Percentiles rank a stretch among this genome's conserved stretches.
phyloP scores from a whole-genome alignment of 1,139 yeast species.

The Pneumocystis jirovecii region DNA sequence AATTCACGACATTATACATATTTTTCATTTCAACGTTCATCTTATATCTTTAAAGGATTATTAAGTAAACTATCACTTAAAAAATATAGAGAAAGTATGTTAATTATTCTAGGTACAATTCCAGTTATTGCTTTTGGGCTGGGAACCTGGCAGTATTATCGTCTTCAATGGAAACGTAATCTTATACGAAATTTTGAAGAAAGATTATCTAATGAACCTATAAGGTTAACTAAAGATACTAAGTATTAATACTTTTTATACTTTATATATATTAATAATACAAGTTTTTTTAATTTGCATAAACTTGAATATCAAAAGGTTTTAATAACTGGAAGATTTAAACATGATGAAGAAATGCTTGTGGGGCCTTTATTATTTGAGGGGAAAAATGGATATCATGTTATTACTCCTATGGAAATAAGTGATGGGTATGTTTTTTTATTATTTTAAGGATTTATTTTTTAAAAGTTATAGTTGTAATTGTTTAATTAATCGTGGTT shows the following conservation, averaged over 20 bases:
- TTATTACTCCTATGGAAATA: slow-evolving; percentile 71
- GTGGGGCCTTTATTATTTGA: slow-evolving; percentile 79
- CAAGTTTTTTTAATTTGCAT: slow-evolving; percentile 31
- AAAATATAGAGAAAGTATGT: neutral
- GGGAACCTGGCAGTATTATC: slow-evolving; percentile 85
- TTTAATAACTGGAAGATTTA: slow-evolving; percentile 55
- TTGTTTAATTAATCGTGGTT: slow-evolving; percentile 68
- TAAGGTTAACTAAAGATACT: slow-evolving; percentile 42
- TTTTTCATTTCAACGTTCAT: neutral
- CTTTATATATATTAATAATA: neutral
- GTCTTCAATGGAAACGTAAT: slow-evolving; percentile 80
- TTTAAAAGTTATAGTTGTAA: slow-evolving; percentile 23
- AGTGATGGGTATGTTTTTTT: slow-evolving; percentile 38
- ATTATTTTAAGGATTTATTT: slow-evolving; percentile 30
- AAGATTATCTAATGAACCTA: slow-evolving; percentile 55
- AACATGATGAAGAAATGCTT: slow-evolving; percentile 75
- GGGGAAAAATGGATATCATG: slow-evolving; percentile 61
- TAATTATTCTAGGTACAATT: slow-evolving; percentile 40
- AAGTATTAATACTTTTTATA: slow-evolving; percentile 6
- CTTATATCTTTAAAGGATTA: neutral
- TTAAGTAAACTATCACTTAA: slow-evolving; percentile 14
- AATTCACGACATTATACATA: neutral
- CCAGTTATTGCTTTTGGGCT: slow-evolving; percentile 73
- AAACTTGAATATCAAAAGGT: slow-evolving; percentile 76
- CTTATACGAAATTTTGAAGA: slow-evolving; percentile 73